Evolutionary conservation across 2,329 filamentous ascomycete genomes (phyloP), one percentile per base, ranked within the genome.

Genomic region (Aspergillus fischeri): DNA sequence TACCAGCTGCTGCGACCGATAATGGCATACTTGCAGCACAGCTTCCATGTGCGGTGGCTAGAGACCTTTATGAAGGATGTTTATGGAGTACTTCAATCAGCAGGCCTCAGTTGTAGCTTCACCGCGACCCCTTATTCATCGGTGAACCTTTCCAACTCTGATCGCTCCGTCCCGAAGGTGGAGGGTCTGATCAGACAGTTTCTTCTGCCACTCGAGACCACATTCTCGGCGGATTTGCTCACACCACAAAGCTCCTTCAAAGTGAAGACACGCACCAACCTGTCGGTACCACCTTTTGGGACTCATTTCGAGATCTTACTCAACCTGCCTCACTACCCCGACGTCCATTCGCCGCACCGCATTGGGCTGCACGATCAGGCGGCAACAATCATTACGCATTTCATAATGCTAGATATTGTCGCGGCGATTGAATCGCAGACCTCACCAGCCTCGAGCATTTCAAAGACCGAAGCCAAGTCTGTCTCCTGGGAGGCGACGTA

Each of bases 1-100:
- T 81, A 86, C 53, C 75, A 78, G n/a, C 77, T 90, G 24, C 72
- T 90, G 20, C 81, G 84, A 11, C 83, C 85, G 2, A 71, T 88
- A 6, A 71, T 86, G 17, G 76, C 78, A 3, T 78, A 82, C 45
- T 70, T 85, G 11, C 77, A 82, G 52, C 84, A 87, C 52, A 65
- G 65, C 38, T 71, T 70, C 4, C 66, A 76, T 42, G 64, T 73
- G 4, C 64, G 66, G 25, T 73, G 66, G 63, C 52, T 77, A 1
- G 63, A 70, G n/a, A 67, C 68, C 1, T 70, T 73, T 21, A 47
- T 77, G 5, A 49, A 65, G 1, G 69, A 70, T 20, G 56, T 76
- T 2, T 67, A 67, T 8, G 57, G 62, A 25, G 68, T 73, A 8
- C 49, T 77, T 27, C 61, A 66, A 25, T 62, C 70, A 2, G 73